These are phyloP conservation scores for Psophocarpus tetragonolobus DNA, from an alignment of 306 rosid species.

Conservation along the genomic window DNA sequence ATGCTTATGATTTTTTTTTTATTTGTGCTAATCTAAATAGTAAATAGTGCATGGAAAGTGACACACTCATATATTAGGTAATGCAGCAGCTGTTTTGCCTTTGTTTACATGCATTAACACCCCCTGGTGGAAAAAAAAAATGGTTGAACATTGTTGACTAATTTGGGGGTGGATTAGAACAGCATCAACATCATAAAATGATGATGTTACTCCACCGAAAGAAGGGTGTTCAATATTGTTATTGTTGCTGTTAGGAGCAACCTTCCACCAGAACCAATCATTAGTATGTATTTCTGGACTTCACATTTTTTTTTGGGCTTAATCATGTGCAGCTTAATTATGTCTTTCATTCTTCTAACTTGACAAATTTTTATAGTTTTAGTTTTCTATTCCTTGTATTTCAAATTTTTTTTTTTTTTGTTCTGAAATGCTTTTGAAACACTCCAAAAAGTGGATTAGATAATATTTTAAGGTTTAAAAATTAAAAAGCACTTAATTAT, in stretches of 20 bases:
- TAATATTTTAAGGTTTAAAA: no score
- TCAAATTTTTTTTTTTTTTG: no score
- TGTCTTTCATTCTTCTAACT: no score
- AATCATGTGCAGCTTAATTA: no score
- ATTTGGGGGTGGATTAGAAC: constrained; percentile 5
- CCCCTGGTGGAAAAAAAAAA: neutral
- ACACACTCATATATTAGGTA: neutral
- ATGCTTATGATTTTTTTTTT: neutral
- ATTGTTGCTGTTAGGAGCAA: constrained; percentile 24
- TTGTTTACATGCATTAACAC: neutral
- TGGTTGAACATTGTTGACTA: constrained; percentile 19
- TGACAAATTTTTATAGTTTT: no score
- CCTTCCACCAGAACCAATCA: neutral
- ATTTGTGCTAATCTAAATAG: constrained; percentile 4
- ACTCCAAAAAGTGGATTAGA: no score
- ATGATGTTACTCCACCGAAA: constrained; percentile 40
- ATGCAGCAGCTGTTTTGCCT: neutral
- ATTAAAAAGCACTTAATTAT: no score
- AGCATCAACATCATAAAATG: constrained; percentile 24
- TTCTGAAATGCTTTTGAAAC: no score
- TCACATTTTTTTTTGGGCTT: no score
- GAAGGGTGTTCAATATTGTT: constrained; percentile 24
- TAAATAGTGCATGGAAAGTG: neutral
- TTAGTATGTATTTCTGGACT: neutral
- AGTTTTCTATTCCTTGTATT: no score